Evolutionary conservation across 176 grass and related monocot genomes (phyloP).

Genomic region (barley (Hordeum vulgare)): DNA sequence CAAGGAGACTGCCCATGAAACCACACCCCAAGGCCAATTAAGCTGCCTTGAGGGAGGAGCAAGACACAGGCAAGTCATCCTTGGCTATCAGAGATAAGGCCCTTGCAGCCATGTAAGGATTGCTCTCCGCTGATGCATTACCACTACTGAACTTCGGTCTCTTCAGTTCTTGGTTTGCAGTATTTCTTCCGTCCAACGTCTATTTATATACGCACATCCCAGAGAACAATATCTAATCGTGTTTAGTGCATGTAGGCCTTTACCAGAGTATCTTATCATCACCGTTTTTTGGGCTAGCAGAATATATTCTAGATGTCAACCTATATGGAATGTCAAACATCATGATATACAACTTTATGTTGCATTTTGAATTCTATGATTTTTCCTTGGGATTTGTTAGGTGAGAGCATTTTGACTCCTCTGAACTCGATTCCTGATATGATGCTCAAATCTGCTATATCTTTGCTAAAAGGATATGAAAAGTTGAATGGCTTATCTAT

Average conservation of each 20-base stretch:
- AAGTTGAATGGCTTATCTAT: no score
- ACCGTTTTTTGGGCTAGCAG: no score
- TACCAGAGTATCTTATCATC: background rate
- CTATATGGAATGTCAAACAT: background rate
- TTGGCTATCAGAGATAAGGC: constrained; percentile 14
- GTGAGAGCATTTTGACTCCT: no score
- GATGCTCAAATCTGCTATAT: no score
- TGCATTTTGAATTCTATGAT: no score
- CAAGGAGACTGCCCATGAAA: constrained; percentile 37
- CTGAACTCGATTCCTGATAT: no score
- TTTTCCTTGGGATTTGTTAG: no score
- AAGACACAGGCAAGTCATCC: constrained; percentile 22
- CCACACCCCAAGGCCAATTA: background rate
- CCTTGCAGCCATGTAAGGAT: background rate
- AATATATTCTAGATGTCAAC: background rate
- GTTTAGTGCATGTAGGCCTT: background rate
- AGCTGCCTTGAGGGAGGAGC: background rate
- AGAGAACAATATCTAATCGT: background rate
- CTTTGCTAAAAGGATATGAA: no score
- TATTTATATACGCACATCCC: background rate
- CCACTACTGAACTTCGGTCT: background rate
- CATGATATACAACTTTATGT: background rate
- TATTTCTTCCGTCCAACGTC: background rate
- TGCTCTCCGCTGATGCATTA: background rate
- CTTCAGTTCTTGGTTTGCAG: background rate